A percentile compares a stretch with the other conserved stretches of the same genome.
These are phyloP conservation scores for Clausena lansium DNA, from an alignment of 345 rosid genomes.

Conservation along the genomic window DNA sequence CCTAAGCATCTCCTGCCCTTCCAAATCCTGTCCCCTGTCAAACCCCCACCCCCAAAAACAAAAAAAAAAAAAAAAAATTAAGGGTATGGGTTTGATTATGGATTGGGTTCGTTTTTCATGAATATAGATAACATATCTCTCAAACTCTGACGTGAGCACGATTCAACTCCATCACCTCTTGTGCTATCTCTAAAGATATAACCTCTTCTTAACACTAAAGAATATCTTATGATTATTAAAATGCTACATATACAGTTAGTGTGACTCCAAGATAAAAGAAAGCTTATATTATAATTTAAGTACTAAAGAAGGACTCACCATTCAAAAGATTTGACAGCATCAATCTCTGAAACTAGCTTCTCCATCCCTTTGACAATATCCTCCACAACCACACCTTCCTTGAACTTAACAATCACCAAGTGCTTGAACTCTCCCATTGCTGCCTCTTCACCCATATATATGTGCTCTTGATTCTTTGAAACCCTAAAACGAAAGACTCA, in stretches of 20 bases:
- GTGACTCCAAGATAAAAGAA: not conserved
- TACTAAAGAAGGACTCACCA: conserved; percentile 40
- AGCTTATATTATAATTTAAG: not conserved
- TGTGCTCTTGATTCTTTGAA: not conserved
- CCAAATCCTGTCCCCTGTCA: conserved; percentile 78
- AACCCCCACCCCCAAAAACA: no score
- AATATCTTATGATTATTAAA: not conserved
- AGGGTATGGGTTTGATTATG: not conserved
- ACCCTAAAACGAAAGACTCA: not conserved
- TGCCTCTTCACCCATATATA: conserved; percentile 1
- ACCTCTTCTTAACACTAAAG: not conserved
- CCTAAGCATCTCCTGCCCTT: conserved; percentile 83
- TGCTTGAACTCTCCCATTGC: conserved; percentile 73
- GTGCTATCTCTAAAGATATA: no score
- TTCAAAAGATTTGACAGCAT: conserved; percentile 81
- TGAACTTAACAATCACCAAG: conserved; percentile 84
- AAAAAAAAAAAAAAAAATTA: not conserved
- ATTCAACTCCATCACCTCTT: no score
- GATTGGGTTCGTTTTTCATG: no score
- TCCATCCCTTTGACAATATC: conserved; percentile 82
- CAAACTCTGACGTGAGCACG: no score
- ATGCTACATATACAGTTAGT: not conserved
- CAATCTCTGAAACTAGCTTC: conserved; percentile 68
- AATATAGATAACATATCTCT: no score
- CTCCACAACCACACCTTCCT: conserved; percentile 57